phyloP scores from a whole-genome alignment of 768 basidiomycete genomes.

The Boletus rubescentipes region DNA sequence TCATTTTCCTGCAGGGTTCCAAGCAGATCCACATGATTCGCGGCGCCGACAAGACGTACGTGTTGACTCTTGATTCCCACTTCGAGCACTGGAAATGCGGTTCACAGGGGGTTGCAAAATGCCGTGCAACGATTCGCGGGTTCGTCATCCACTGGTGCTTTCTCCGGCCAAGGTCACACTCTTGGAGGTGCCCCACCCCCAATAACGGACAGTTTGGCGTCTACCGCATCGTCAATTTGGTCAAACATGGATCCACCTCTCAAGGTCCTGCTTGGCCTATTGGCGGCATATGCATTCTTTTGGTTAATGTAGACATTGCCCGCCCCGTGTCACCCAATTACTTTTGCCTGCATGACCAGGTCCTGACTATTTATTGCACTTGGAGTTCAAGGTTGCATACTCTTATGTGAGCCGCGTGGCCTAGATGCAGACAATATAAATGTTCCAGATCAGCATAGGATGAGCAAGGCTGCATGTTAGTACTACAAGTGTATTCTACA shows the following conservation, averaged over 20 bases:
- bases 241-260: slow-evolving; percentile 63
- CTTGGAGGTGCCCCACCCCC: slow-evolving; percentile 52
- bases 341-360: background rate
- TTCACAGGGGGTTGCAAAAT: slow-evolving; percentile 56
- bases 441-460: background rate
- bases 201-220: slow-evolving; percentile 34
- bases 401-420: background rate
- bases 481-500: slow-evolving; percentile 1
- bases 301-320: slow-evolving; percentile 37
- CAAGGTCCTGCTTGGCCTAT: slow-evolving; percentile 60
- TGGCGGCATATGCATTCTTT: slow-evolving; percentile 62
- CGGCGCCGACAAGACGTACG: slow-evolving; percentile 69
- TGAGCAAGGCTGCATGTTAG: background rate
- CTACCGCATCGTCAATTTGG: slow-evolving; percentile 37
- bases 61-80: slow-evolving; percentile 4
- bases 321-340: background rate
- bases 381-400: background rate
- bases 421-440: background rate
- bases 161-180: slow-evolving; percentile 73
- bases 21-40: slow-evolving; percentile 68
- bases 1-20: slow-evolving; percentile 70
- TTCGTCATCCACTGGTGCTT: slow-evolving; percentile 42
- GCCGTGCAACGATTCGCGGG: slow-evolving; percentile 54
- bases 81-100: slow-evolving; percentile 3
- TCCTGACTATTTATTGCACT: background rate